Base-by-base conservation (phyloP, 192 early-diverging fungal species). In the Backusella macrospora region DNA sequence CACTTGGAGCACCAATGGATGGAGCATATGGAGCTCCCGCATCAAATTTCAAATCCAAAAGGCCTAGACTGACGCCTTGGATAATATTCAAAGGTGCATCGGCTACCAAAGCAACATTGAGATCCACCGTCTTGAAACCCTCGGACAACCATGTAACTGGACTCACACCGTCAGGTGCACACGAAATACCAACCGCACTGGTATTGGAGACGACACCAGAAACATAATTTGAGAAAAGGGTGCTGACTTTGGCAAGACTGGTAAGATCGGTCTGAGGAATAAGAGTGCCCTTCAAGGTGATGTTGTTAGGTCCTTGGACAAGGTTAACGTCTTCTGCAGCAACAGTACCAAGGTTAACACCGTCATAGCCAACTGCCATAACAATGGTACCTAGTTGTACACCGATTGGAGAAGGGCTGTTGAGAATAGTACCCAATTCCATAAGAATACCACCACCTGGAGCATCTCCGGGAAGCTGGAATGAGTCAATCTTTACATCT, bases 361-460 rank as follows among this genome's bases (percentile, higher is more conserved):
- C 75, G 48, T 81, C 68, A 65, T 81, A 86, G 9, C 43, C 45
- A 76, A 88, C 78, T n/a, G 81, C 81, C 38, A 90, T 81, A 15
- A 70, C 68, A 52, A 87, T 72, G 9, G 87, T 86, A 48, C 89
- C 89, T 2, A 90, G 79, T 45, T 83, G 71, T n/a, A 90, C 80
- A 59, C 83, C 80, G 49, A 90, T 82, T 16, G 84, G 84, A 15
- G 84, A 86, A 49, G 86, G 86, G 70, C 85, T 88, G 55, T 74
- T 77, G 62, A 90, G 65, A 21, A 76, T 77, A 26, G 87, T 86
- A 48, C 78, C 79, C 7, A 90, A 82, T 15, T 73, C 73, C 64
- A 90, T 66, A 49, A 80, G 76, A 71, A 90, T 88, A 74, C 89
- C 89, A 71, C 88, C 85, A 23, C 76, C 76, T 47, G 82, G 78